These are phyloP conservation scores for Hymenochaete sp. DNA, from an alignment of 1,284 basidiomycete species.

Conservation along the genomic window DNA sequence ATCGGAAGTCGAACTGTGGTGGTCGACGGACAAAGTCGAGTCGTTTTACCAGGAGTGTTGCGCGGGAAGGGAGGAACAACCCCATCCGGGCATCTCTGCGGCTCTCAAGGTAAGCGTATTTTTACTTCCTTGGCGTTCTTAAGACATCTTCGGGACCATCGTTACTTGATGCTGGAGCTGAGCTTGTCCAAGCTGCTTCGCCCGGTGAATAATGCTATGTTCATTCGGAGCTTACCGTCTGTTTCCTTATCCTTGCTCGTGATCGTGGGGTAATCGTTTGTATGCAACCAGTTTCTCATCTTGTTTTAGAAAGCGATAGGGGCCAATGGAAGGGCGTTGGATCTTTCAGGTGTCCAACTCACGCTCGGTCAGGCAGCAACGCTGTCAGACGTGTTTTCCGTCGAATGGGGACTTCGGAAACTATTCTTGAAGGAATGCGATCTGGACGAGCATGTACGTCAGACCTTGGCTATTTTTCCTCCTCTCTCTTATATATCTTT, in stretches of 20 bases:
- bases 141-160: background rate
- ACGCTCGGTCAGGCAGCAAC: slow-evolving; percentile 64
- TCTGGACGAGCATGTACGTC: slow-evolving; percentile 67
- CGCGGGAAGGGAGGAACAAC: slow-evolving; percentile 62
- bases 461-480: slow-evolving; percentile 5
- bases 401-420: slow-evolving; percentile 84
- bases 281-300: background rate
- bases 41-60: slow-evolving; percentile 78
- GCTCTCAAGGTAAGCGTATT: slow-evolving; percentile 56
- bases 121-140: too few relatives aligned
- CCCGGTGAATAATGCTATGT: too few relatives aligned
- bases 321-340: slow-evolving; percentile 56
- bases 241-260: slow-evolving; percentile 9
- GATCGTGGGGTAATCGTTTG: background rate
- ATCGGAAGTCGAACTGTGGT: slow-evolving; percentile 50
- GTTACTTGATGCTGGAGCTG: slow-evolving; percentile 1
- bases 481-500: slow-evolving; percentile 13
- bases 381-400: slow-evolving; percentile 79
- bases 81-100: slow-evolving; percentile 55
- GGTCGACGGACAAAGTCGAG: slow-evolving; percentile 74
- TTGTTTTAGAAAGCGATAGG: slow-evolving; percentile 40
- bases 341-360: slow-evolving; percentile 72
- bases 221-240: slow-evolving; percentile 20
- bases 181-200: background rate
- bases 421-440: slow-evolving; percentile 74